Percentiles rank a stretch among this genome's conserved stretches.
phyloP scores from a whole-genome alignment of 73 alveolate species.

The Symbiodinium natans region DNA sequence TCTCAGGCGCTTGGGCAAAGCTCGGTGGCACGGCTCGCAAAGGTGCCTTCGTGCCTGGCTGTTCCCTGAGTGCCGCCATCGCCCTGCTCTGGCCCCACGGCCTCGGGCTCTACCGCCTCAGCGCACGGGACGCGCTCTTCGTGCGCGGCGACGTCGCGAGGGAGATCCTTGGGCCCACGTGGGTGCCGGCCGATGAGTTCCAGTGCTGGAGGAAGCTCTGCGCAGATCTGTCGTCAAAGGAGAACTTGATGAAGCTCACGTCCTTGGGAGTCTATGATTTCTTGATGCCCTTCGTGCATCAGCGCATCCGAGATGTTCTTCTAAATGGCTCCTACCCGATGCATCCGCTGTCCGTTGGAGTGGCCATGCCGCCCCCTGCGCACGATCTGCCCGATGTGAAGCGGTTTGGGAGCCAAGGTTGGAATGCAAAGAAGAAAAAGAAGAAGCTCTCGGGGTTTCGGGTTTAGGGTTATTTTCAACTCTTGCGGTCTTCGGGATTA shows the following conservation, averaged over 20 bases:
- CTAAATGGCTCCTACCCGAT: slow-evolving; percentile 20
- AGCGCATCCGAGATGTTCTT: background rate
- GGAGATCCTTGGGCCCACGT: background rate
- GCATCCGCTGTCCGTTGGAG: slow-evolving; percentile 20
- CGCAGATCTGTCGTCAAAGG: background rate
- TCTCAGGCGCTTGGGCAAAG: slow-evolving; percentile 25
- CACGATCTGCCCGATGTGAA: slow-evolving; percentile 31
- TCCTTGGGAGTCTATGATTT: slow-evolving; percentile 28
- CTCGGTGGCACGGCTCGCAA: slow-evolving; percentile 22
- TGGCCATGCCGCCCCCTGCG: slow-evolving; percentile 79
- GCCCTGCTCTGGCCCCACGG: slow-evolving; percentile 78
- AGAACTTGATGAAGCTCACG: slow-evolving; percentile 32
- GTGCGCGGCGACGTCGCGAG: slow-evolving; percentile 58
- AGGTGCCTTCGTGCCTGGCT: slow-evolving; percentile 42
- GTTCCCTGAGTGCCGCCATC: slow-evolving; percentile 49
- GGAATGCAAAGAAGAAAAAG: background rate
- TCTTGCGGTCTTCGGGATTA: too few species aligned
- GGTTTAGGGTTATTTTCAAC: too few species aligned
- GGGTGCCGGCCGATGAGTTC: background rate
- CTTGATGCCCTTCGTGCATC: slow-evolving; percentile 52
- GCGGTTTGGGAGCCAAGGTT: too few species aligned
- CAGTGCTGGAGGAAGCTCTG: slow-evolving; percentile 63
- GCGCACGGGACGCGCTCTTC: slow-evolving; percentile 69
- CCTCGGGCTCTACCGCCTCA: slow-evolving; percentile 66
- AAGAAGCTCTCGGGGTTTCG: too few species aligned